Percentiles rank a stretch among this genome's conserved stretches.
phyloP scores from a whole-genome alignment of 2,329 filamentous ascomycete species.

The Nigrograna mackinnonii region DNA sequence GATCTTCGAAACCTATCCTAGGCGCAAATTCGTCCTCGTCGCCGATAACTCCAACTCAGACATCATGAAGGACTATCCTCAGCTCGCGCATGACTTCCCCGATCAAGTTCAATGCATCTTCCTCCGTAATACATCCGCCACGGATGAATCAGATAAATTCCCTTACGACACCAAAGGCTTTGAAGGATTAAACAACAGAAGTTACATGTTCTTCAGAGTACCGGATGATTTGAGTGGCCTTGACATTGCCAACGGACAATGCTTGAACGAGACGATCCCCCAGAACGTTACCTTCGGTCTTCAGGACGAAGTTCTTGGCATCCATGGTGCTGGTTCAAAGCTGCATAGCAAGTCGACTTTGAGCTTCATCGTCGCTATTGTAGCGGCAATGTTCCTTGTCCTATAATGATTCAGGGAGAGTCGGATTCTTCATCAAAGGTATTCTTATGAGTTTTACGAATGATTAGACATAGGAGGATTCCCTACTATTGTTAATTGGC shows the following conservation, averaged over 20 bases:
- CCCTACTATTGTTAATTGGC: too few relatives aligned
- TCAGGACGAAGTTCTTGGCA: constrained; percentile 39
- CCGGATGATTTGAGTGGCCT: constrained; percentile 69
- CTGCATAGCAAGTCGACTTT: constrained; percentile 29
- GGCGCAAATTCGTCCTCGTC: constrained; percentile 74
- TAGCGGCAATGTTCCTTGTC: constrained; percentile 26
- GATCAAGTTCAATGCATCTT: constrained; percentile 78
- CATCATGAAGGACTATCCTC: constrained; percentile 68
- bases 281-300: constrained; percentile 72
- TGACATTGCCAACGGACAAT: constrained; percentile 70
- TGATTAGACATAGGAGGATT: too few relatives aligned
- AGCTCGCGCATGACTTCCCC: constrained; percentile 67
- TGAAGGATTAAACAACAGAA: constrained; percentile 64
- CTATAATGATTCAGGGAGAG: constrained; percentile 17
- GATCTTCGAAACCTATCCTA: constrained; percentile 74
- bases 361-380: constrained; percentile 37
- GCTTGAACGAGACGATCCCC: constrained; percentile 64
- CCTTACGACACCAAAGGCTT: constrained; percentile 77
- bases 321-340: constrained; percentile 33
- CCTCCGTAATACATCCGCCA: constrained; percentile 73
- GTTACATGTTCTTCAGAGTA: constrained; percentile 80
- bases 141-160: constrained; percentile 68
- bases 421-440: too few relatives aligned
- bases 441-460: too few relatives aligned
- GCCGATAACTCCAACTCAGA: constrained; percentile 79